phyloP scores from a whole-genome alignment of 176 grass and related monocot species.

The Phragmites australis region DNA sequence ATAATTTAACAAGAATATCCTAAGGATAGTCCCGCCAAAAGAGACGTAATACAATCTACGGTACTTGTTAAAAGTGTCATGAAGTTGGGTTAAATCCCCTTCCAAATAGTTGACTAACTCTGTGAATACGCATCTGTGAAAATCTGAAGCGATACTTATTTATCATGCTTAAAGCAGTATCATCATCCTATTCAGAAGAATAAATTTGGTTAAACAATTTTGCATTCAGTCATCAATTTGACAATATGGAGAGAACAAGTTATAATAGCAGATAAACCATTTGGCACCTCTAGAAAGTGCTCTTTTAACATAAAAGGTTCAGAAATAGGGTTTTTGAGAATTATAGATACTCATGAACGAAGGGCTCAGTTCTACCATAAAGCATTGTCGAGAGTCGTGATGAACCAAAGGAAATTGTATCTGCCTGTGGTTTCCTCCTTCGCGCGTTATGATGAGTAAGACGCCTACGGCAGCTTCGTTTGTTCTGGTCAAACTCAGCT shows the following conservation, averaged over 20 bases:
- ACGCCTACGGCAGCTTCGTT: slow-evolving; percentile 69
- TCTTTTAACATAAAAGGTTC: not conserved
- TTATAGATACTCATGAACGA: not conserved
- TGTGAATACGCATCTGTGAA: not conserved
- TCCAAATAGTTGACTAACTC: not conserved
- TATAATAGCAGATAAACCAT: not conserved
- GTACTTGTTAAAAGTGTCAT: not conserved
- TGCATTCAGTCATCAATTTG: not conserved
- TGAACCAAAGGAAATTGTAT: slow-evolving; percentile 60
- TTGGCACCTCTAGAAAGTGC: not conserved
- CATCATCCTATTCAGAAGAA: not conserved
- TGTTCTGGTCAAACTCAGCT: slow-evolving; percentile 82
- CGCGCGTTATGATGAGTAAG: slow-evolving; percentile 76
- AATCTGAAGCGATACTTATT: not conserved
- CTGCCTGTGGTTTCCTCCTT: slow-evolving; percentile 65
- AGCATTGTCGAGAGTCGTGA: slow-evolving; percentile 46
- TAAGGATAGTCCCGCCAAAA: not conserved
- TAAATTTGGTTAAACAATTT: not conserved
- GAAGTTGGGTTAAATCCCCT: not conserved
- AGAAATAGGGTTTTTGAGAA: not conserved
- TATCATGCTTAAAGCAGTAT: not conserved
- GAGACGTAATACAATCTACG: not conserved
- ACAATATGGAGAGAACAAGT: not conserved
- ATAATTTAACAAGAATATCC: not conserved
- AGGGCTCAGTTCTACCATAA: slow-evolving; percentile 40